Conservation (phyloP, 2,329 filamentous ascomycete species). For the Sordariomycetes sp. region DNA sequence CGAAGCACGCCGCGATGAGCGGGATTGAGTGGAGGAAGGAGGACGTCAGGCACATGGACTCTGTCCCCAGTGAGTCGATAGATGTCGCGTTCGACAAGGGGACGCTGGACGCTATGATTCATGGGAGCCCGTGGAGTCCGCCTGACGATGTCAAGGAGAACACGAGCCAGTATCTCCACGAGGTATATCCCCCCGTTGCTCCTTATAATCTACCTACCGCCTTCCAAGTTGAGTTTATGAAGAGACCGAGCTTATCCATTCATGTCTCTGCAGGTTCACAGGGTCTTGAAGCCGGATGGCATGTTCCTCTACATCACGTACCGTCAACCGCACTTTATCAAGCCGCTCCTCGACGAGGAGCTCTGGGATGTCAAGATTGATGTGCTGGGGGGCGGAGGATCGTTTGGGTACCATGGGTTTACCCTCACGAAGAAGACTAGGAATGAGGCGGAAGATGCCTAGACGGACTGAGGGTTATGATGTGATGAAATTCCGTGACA, state of each 20-base stretch:
- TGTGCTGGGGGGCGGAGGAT: conserved; percentile 21
- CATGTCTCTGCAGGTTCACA: conserved; percentile 19
- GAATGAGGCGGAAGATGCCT: too few species aligned
- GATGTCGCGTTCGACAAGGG: conserved; percentile 45
- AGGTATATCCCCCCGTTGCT: conserved; percentile 10
- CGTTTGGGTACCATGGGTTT: conserved; percentile 35
- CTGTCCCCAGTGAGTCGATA: conserved; percentile 23
- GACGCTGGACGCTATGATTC: conserved; percentile 41
- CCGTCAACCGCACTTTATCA: conserved; percentile 40
- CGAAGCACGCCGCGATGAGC: conserved; percentile 20
- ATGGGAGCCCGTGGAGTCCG: conserved; percentile 38
- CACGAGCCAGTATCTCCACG: conserved; percentile 30
- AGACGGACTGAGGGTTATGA: too few species aligned
- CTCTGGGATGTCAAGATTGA: conserved; percentile 29
- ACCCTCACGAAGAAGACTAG: conserved; percentile 18
- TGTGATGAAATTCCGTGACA: too few species aligned
- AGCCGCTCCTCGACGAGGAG: conserved; percentile 26
- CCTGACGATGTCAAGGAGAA: conserved; percentile 33
- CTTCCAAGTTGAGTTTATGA: too few species aligned
- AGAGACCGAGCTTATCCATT: neutral
- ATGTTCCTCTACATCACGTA: conserved; percentile 39
- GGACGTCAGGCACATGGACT: conserved; percentile 36
- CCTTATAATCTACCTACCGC: too few species aligned
- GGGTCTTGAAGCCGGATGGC: conserved; percentile 32
- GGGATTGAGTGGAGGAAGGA: conserved; percentile 33